These are phyloP conservation scores for Cryptococcus sp. DNA, from an alignment of 1,284 basidiomycete genomes.

Conservation along the genomic window DNA sequence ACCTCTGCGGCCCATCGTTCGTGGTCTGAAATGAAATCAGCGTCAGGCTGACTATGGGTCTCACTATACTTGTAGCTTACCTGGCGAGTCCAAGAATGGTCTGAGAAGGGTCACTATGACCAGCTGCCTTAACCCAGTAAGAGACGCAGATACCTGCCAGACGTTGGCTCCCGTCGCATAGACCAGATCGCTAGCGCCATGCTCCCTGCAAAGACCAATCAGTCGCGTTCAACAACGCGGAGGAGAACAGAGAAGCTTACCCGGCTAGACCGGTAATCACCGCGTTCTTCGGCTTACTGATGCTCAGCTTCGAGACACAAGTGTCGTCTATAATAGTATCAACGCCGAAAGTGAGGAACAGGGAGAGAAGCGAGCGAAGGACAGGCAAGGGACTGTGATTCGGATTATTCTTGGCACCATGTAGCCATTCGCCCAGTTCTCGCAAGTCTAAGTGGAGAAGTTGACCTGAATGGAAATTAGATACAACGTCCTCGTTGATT, in stretches of 20 bases:
- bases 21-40: conserved; percentile 57
- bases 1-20: conserved; percentile 68
- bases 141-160: conserved; percentile 72
- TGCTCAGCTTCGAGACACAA: conserved; percentile 53
- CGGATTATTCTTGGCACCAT: conserved; percentile 14
- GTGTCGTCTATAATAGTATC: conserved; percentile 67
- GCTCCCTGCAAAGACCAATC: no score
- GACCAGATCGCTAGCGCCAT: not conserved
- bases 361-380: conserved; percentile 48
- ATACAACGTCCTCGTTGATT: not conserved
- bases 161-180: conserved; percentile 18
- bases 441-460: conserved; percentile 34
- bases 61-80: conserved; percentile 51
- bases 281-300: conserved; percentile 51
- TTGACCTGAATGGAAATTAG: conserved; percentile 17
- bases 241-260: conserved; percentile 49
- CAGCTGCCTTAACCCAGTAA: conserved; percentile 68
- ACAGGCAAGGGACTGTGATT: conserved; percentile 30
- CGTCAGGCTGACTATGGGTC: not conserved
- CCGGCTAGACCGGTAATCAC: conserved; percentile 59
- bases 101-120: conserved; percentile 68
- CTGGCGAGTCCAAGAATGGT: conserved; percentile 69
- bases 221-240: not conserved
- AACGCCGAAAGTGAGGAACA: conserved; percentile 56
- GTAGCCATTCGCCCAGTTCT: conserved; percentile 24